Evolutionary conservation across 306 rosid genomes (phyloP), one percentile per base, ranked within the genome.

Genomic region (Spatholobus suberectus): DNA sequence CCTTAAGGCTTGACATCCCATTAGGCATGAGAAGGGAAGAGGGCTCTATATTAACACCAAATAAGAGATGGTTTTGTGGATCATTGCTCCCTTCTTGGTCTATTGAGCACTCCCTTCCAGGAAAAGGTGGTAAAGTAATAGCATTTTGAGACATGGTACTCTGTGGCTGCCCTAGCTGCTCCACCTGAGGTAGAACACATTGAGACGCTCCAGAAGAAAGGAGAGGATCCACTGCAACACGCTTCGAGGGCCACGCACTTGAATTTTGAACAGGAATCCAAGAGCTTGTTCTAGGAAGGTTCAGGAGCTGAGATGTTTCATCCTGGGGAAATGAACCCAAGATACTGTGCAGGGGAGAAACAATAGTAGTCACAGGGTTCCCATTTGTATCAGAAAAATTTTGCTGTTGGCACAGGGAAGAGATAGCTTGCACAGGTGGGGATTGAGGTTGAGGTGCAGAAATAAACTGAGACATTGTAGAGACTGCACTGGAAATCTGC

Each of bases 31-130:
- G 86, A 75, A 96, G 96, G 58, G 98, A 87, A 4, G 97, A 88
- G 11, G 97, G 90, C 66, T 96, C 99, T 70, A 96, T 94, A 80
- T 92, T 94, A 69, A 96, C 96, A 37, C 99, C 99, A 69, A 96
- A 96, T 54, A 96, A 82, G 84, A 96, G 97, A 89, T 90, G 90
- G 75, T 91, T 89, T 52, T 94, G 98, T 1, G 96, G 95, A 87
- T 96, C 99, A 37, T 81, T 83, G 77, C 85, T 85, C 54, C 96
- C 97, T 82, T 88, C 97, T 79, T 92, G 99, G 83, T 96, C 97
- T 66, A 92, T 77, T 2, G 93, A 58, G 90, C 94, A 94, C 83
- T 92, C 99, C 87, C 97, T 88, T 26, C 98, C 98, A 7, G 99
- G 99, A 88, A 96, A 96, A 17, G 99, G 99, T 5, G 99, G 98